Evolutionary conservation across 352 stramenopile species (phyloP), one percentile per base, ranked within the genome.

Genomic region (Aphanomyces cochlioides): DNA sequence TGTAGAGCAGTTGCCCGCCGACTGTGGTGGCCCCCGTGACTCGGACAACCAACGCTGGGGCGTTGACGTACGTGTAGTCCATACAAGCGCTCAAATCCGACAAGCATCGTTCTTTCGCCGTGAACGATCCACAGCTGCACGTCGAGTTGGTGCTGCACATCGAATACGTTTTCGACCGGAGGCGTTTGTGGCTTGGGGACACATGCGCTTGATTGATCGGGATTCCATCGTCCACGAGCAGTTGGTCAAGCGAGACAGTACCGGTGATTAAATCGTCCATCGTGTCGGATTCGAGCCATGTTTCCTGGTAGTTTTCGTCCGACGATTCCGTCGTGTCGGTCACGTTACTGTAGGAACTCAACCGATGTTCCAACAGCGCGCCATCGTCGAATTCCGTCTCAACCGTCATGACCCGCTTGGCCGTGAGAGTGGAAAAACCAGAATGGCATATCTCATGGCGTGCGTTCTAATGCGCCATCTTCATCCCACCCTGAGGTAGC

Each of bases 251-350:
- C 21, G 61, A 70, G 8, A 70, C 64, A 19, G 28, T 70, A 28
- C 64, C 64, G 17, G 36, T 34, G 54, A 70, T 70, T 21, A 70
- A 50, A 19, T 70, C 64, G 53, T 70, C 64, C 64, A 70, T 70
- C 7, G 64, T 70, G 12, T 70, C 64, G 37, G 64, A 61, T 36
- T 70, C 64, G 19, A 70, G 64, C 64, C 64, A 70, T 21, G 64
- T 47, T 17, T 70, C 64, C 7, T 70, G 64, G 54, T 70, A 70
- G 50, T 70, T 70, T 58, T 70, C 64, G 61, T 70, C 64, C 3
- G 64, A 70, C 37, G 64, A 70, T 37, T 70, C 64, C 38, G 64
- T 70, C 37, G 64, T 70, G 19, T 70, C 64, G 4, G 64, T 70
- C 36, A 28, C 64, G 6, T 63, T 70, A 37, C 45, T 61, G 50